Conservation (phyloP, 2,329 filamentous ascomycete species). For the Chaetomium sp. region DNA sequence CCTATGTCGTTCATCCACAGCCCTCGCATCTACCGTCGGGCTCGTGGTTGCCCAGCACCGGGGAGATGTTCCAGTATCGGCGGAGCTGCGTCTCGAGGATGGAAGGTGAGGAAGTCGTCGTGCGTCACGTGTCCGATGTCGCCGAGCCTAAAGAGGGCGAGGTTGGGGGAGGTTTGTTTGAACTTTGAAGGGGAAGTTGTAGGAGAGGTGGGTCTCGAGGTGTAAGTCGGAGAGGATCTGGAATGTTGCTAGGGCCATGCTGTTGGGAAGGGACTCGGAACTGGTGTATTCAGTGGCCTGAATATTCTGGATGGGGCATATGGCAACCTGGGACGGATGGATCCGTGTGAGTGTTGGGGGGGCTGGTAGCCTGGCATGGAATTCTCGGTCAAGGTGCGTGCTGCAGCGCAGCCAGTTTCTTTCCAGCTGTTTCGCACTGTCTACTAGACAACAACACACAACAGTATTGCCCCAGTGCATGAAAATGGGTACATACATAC, state of each 20-base stretch:
- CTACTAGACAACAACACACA: no score
- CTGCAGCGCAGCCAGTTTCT: no score
- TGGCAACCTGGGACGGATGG: no score
- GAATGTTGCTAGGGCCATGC: constrained; percentile 16
- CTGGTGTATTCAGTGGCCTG: no score
- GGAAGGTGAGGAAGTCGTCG: constrained; percentile 45
- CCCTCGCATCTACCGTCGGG: constrained; percentile 30
- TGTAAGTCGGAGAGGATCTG: constrained; percentile 46
- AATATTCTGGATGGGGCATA: no score
- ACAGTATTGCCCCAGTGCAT: no score
- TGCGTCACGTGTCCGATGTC: constrained; percentile 51
- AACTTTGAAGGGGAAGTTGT: constrained; percentile 47
- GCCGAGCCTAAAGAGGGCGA: constrained; percentile 53
- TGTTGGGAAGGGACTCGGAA: no score
- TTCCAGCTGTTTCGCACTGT: no score
- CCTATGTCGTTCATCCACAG: constrained; percentile 25
- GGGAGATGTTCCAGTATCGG: constrained; percentile 47
- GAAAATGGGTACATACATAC: no score
- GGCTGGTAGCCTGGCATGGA: no score
- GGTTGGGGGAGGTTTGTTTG: constrained; percentile 44
- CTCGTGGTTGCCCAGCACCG: constrained; percentile 51
- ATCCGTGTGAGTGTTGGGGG: no score
- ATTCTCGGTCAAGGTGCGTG: no score
- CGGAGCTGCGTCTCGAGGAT: constrained; percentile 45
- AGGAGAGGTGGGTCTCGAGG: constrained; percentile 47